phyloP scores from a whole-genome alignment of 73 alveolate genomes.

The Paramecium sonneborni region DNA sequence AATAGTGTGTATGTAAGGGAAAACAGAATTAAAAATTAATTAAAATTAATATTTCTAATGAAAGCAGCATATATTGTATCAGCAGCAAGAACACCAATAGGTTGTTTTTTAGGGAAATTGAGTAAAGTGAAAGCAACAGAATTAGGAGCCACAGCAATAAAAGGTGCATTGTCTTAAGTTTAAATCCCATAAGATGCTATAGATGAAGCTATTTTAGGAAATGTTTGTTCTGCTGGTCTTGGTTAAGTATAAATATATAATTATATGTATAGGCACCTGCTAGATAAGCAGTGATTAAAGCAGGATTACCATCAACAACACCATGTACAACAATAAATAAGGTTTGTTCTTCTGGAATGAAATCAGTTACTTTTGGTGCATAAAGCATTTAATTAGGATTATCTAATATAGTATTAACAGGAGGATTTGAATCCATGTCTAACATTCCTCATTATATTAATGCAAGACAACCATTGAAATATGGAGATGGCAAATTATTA shows the following conservation, averaged over 20 bases:
- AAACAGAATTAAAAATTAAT: neutral
- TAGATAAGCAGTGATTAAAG: conserved; percentile 79
- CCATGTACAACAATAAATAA: conserved; percentile 78
- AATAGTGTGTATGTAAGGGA: neutral
- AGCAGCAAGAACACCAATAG: conserved; percentile 83
- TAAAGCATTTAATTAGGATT: conserved; percentile 78
- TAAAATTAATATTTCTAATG: neutral
- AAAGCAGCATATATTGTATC: conserved; percentile 74
- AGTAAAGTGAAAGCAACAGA: conserved; percentile 74
- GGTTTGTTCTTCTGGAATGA: conserved; percentile 93
- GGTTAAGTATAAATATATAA: conserved; percentile 65
- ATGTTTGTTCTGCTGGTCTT: conserved; percentile 79
- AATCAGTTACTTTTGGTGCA: conserved; percentile 82
- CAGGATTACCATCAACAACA: conserved; percentile 71
- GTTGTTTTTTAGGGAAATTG: conserved; percentile 81
- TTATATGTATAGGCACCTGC: conserved; percentile 75
- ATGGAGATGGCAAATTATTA: conserved; percentile 73
- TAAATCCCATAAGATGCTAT: conserved; percentile 73
- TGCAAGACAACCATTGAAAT: conserved; percentile 74
- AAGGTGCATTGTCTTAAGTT: conserved; percentile 73
- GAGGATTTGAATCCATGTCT: conserved; percentile 90
- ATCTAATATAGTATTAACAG: conserved; percentile 77
- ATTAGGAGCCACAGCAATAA: conserved; percentile 75
- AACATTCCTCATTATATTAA: conserved; percentile 78
- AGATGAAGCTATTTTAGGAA: conserved; percentile 84